Evolutionary conservation across 441 rosid genomes (phyloP).

Genomic region (Pelargonium hybrid): DNA sequence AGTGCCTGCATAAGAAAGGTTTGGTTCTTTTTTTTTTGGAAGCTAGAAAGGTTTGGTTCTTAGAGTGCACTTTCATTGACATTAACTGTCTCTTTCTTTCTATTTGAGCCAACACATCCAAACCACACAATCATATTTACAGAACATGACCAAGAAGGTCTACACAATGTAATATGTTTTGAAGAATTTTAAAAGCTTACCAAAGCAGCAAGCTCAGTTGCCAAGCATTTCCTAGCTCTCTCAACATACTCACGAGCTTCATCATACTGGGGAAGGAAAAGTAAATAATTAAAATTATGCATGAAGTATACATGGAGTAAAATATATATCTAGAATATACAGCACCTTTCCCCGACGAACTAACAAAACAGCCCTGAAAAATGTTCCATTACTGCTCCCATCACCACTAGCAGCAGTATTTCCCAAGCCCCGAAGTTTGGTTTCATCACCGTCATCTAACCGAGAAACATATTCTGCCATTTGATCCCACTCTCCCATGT

Average conservation of each 20-base stretch:
- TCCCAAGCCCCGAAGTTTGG: conserved; percentile 80
- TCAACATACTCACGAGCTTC: conserved; percentile 97
- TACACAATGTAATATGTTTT: background rate
- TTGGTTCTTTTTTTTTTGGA: too few relatives aligned
- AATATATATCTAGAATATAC: background rate
- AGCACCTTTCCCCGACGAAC: conserved; percentile 82
- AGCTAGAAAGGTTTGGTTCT: background rate
- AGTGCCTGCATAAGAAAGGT: background rate
- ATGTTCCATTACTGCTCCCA: conserved; percentile 97
- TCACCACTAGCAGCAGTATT: conserved; percentile 87
- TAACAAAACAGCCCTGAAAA: conserved; percentile 87
- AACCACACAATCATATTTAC: background rate
- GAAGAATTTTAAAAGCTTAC: conserved; percentile 34
- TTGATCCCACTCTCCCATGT: conserved; percentile 99
- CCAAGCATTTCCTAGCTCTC: conserved; percentile 95
- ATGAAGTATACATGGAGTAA: background rate
- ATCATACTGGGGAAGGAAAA: conserved; percentile 45
- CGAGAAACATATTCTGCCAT: conserved; percentile 97
- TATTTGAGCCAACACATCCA: background rate
- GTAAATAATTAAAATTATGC: background rate
- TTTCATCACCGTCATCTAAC: conserved; percentile 97
- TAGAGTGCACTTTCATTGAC: background rate
- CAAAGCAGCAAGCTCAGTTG: conserved; percentile 99
- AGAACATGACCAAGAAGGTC: conserved; percentile 1
- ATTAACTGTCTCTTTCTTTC: background rate